phyloP scores from a whole-genome alignment of 2,329 filamentous ascomycete species.

The Aphanoascus verrucosus region DNA sequence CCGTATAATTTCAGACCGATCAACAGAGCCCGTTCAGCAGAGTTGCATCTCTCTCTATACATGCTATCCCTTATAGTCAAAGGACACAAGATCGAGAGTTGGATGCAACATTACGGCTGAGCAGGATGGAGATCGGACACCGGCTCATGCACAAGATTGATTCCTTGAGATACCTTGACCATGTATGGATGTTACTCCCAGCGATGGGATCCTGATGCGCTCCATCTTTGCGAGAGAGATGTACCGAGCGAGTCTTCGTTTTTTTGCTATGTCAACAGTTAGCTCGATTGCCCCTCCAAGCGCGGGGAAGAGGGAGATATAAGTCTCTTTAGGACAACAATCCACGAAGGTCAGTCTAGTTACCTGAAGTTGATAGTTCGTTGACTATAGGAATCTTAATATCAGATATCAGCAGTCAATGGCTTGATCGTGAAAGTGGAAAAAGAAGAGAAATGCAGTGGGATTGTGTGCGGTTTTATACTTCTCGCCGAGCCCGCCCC shows the following conservation, averaged over 20 bases:
- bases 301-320: not conserved
- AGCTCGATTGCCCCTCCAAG: not conserved
- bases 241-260: conserved; percentile 14
- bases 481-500: not conserved
- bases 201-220: conserved; percentile 31
- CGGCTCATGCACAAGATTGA: conserved; percentile 50
- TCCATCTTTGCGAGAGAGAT: conserved; percentile 24
- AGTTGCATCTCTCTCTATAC: conserved; percentile 10
- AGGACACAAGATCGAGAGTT: not conserved
- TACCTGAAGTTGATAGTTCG: conserved; percentile 4
- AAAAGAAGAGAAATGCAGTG: not conserved
- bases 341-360: not conserved
- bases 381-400: not conserved
- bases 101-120: conserved; percentile 6
- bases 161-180: conserved; percentile 42
- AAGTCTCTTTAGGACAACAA: not conserved
- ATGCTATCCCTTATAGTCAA: not conserved
- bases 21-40: conserved; percentile 11
- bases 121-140: conserved; percentile 43
- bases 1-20: conserved; percentile 65
- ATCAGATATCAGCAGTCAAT: not conserved
- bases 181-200: conserved; percentile 29
- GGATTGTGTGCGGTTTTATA: not conserved
- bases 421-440: not conserved
- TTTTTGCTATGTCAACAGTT: not conserved